Conservation (phyloP, 345 rosid genomes). For the Pseudoturritis turrita region DNA sequence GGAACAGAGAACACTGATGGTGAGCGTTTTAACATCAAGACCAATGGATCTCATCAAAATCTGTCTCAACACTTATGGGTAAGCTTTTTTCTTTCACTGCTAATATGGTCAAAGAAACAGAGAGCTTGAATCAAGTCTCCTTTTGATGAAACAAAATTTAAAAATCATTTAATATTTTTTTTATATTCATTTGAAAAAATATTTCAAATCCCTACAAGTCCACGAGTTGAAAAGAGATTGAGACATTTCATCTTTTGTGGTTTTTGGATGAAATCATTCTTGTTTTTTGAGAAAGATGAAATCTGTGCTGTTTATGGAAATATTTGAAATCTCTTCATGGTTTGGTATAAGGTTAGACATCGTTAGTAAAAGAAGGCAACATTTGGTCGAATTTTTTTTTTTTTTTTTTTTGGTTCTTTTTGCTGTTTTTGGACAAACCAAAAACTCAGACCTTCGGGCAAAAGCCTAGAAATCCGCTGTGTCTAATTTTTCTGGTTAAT, state of each 20-base stretch:
- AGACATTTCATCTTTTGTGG: slow-evolving; percentile 13
- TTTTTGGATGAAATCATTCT: not conserved
- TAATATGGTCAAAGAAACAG: not conserved
- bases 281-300: not conserved
- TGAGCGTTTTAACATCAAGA: slow-evolving; percentile 35
- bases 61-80: slow-evolving; percentile 60
- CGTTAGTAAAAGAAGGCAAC: not conserved
- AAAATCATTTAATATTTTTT: too few relatives aligned
- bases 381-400: slow-evolving; percentile 3
- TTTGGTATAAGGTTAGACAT: not conserved
- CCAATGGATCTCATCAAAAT: slow-evolving; percentile 41
- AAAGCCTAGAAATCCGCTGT: not conserved
- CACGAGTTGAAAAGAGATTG: slow-evolving; percentile 15
- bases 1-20: slow-evolving; percentile 42
- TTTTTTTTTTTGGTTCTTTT: not conserved
- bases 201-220: not conserved
- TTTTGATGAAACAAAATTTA: too few relatives aligned
- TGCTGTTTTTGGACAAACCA: slow-evolving; percentile 22
- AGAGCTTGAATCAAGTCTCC: not conserved
- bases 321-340: not conserved
- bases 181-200: not conserved
- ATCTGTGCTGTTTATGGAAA: slow-evolving; percentile 9
- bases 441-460: slow-evolving; percentile 13
- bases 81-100: not conserved
- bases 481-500: not conserved